phyloP scores from a whole-genome alignment of 129 eudicot species.

The Calendula officinalis region DNA sequence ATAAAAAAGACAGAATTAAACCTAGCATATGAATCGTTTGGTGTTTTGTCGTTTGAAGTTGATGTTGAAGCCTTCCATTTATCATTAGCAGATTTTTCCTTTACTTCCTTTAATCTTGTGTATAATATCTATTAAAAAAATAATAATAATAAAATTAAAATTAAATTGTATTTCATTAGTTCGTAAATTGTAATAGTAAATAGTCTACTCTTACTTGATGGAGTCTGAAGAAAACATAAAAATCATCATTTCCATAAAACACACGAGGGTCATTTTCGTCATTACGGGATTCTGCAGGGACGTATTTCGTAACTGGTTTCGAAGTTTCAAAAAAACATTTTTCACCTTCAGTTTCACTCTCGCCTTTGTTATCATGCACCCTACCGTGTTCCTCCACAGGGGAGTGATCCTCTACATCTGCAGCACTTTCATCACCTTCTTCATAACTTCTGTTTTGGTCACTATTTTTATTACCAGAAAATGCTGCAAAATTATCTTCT shows the following conservation, averaged over 20 bases:
- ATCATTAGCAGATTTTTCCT: slow-evolving; percentile 63
- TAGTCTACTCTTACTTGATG: slow-evolving; percentile 60
- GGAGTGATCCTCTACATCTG: slow-evolving; percentile 63
- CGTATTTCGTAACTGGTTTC: slow-evolving; percentile 58
- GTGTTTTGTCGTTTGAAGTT: slow-evolving; percentile 48
- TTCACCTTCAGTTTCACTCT: slow-evolving; percentile 86
- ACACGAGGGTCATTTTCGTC: slow-evolving; percentile 40
- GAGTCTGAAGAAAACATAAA: slow-evolving; percentile 86
- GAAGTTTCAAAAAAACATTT: slow-evolving; percentile 51
- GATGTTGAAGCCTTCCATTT: slow-evolving; percentile 78
- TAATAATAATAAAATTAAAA: slow-evolving; percentile 7
- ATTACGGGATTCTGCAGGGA: slow-evolving; percentile 35
- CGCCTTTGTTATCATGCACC: slow-evolving; percentile 57
- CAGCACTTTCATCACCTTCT: slow-evolving; percentile 69
- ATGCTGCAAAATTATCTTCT: slow-evolving; percentile 50
- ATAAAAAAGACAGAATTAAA: slow-evolving; percentile 21
- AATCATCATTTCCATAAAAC: slow-evolving; percentile 82
- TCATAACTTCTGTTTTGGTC: slow-evolving; percentile 29
- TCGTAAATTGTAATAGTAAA: slow-evolving; percentile 7
- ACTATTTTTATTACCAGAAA: slow-evolving; percentile 19
- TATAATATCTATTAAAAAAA: slow-evolving; percentile 52
- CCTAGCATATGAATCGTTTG: slow-evolving; percentile 76
- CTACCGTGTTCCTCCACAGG: slow-evolving; percentile 60
- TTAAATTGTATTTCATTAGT: not conserved
- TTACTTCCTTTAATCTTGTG: slow-evolving; percentile 77